Evolutionary conservation across 495 filamentous ascomycete genomes (phyloP).

Genomic region (Rusavskia elegans): DNA sequence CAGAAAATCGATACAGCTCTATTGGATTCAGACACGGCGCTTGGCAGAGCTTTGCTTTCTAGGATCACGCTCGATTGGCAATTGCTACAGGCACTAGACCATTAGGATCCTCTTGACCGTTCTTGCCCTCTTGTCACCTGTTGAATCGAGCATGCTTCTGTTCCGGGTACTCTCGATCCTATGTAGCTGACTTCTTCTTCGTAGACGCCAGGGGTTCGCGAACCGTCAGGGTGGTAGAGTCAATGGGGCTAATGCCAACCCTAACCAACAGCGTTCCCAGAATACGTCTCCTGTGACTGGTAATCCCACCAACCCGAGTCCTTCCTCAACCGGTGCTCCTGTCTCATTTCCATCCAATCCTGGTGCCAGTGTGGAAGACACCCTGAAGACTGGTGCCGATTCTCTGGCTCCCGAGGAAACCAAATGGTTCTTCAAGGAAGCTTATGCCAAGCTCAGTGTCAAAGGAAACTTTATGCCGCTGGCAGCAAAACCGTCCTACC

Average conservation of each 20-base stretch:
- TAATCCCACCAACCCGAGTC: slow-evolving; percentile 19
- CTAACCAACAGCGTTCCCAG: slow-evolving; percentile 31
- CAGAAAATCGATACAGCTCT: too few relatives aligned
- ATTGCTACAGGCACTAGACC: too few relatives aligned
- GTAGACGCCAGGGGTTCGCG: slow-evolving; percentile 17
- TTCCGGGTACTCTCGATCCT: too few relatives aligned
- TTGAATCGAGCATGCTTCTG: too few relatives aligned
- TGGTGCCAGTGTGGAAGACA: slow-evolving; percentile 33
- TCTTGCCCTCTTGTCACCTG: neutral
- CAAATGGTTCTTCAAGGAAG: slow-evolving; percentile 62
- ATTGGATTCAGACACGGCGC: too few relatives aligned
- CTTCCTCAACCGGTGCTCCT: slow-evolving; percentile 30
- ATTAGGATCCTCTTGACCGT: too few relatives aligned
- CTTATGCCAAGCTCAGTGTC: slow-evolving; percentile 72
- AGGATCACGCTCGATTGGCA: too few relatives aligned
- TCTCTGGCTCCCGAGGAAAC: slow-evolving; percentile 29
- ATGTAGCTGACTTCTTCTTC: neutral
- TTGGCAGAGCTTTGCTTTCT: neutral
- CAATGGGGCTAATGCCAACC: slow-evolving; percentile 29
- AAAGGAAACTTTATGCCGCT: slow-evolving; percentile 94
- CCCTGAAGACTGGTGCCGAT: slow-evolving; percentile 33
- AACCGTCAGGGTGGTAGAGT: slow-evolving; percentile 18
- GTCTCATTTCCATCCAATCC: slow-evolving; percentile 41
- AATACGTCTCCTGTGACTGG: slow-evolving; percentile 32
- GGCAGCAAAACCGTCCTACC: slow-evolving; percentile 72